These are phyloP conservation scores for Podaxis sp. DNA, from an alignment of 768 basidiomycete species.

Conservation along the genomic window DNA sequence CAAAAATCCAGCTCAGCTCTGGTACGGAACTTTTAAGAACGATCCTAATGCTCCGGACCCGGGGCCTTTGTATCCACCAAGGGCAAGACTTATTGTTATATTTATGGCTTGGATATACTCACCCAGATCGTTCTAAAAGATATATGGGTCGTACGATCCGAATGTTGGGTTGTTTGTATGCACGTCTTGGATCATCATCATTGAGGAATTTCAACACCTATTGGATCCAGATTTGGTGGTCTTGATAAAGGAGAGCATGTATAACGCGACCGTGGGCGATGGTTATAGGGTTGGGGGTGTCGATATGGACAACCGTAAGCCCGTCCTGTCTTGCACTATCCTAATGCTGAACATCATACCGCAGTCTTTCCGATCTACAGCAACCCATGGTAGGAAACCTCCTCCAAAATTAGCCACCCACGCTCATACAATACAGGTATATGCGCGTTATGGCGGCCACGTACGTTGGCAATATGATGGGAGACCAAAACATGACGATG, in stretches of 20 bases:
- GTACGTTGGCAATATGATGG: slow-evolving; percentile 29
- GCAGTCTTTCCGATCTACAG: slow-evolving; percentile 5
- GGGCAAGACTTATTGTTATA: background rate
- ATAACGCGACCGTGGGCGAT: slow-evolving; percentile 30
- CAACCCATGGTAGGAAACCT: slow-evolving; percentile 2
- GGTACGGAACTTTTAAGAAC: slow-evolving; percentile 27
- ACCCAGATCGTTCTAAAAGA: background rate
- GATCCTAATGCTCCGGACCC: slow-evolving; percentile 17
- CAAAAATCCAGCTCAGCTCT: slow-evolving; percentile 25
- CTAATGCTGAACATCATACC: background rate
- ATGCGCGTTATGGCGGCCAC: slow-evolving; percentile 32
- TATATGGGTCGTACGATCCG: slow-evolving; percentile 25
- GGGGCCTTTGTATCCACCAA: slow-evolving; percentile 16
- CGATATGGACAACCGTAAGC: slow-evolving; percentile 28
- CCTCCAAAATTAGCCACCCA: background rate
- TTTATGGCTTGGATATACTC: background rate
- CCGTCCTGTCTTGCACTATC: background rate
- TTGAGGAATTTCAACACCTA: slow-evolving; percentile 29
- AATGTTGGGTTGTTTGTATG: slow-evolving; percentile 28
- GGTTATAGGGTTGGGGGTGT: slow-evolving; percentile 30
- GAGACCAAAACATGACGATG: slow-evolving; percentile 27
- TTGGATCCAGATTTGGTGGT: slow-evolving; percentile 22
- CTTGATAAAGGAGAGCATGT: slow-evolving; percentile 29
- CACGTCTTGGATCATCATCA: slow-evolving; percentile 29
- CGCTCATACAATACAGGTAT: slow-evolving; percentile 20